Conservation (phyloP, 306 rosid species). For the Gastrolobium bilobum region DNA sequence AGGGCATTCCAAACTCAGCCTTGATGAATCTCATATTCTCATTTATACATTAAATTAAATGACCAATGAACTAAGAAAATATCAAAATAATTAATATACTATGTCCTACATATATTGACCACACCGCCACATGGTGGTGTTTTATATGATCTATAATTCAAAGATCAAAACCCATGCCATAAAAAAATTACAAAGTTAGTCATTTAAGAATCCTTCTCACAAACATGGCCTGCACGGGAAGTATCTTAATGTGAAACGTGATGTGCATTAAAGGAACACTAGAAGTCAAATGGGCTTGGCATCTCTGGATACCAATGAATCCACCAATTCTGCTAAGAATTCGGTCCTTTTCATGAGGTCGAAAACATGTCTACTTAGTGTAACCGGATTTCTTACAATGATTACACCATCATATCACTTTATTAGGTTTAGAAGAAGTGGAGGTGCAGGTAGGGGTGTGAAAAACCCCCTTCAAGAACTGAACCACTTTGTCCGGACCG, state of each 20-base stretch:
- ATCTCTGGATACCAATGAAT: too few relatives aligned
- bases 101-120: constrained; percentile 16
- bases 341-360: too few relatives aligned
- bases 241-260: constrained; percentile 13
- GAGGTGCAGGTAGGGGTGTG: too few relatives aligned
- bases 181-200: not conserved
- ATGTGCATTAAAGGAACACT: too few relatives aligned
- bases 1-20: constrained; percentile 29
- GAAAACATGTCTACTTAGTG: too few relatives aligned
- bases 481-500: too few relatives aligned
- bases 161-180: not conserved
- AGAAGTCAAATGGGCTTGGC: too few relatives aligned
- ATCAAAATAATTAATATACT: not conserved
- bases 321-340: too few relatives aligned
- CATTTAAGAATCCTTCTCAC: constrained; percentile 6
- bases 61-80: constrained; percentile 15
- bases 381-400: too few relatives aligned
- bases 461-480: too few relatives aligned
- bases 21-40: constrained; percentile 22
- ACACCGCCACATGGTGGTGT: constrained; percentile 13
- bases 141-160: constrained; percentile 6
- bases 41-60: constrained; percentile 22
- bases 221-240: not conserved
- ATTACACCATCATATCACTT: too few relatives aligned
- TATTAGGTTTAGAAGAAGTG: too few relatives aligned